These are phyloP conservation scores for Protomyces lactucae-debilis DNA, from an alignment of 1,139 yeast species.

Conservation along the genomic window DNA sequence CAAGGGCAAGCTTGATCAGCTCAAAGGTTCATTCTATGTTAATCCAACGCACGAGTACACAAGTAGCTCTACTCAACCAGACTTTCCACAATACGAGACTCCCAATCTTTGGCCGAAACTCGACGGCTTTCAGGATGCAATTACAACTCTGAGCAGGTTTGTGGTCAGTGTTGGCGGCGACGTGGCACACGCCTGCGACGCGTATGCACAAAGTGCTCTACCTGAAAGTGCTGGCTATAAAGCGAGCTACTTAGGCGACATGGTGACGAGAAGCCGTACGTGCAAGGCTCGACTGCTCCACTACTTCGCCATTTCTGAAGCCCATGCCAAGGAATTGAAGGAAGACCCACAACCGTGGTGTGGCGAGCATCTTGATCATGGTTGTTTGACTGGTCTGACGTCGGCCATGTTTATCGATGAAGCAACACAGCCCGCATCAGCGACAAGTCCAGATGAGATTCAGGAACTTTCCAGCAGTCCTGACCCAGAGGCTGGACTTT, in stretches of 20 bases:
- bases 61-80: slow-evolving; percentile 48
- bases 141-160: slow-evolving; percentile 42
- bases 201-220: neutral
- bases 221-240: slow-evolving; percentile 38
- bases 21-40: slow-evolving; percentile 58
- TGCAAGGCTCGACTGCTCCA: slow-evolving; percentile 59
- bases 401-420: slow-evolving; percentile 50
- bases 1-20: slow-evolving; percentile 46
- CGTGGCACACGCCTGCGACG: slow-evolving; percentile 55
- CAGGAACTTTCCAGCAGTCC: slow-evolving; percentile 41
- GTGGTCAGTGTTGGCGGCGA: slow-evolving; percentile 50
- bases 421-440: neutral
- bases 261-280: slow-evolving; percentile 51
- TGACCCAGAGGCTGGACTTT: slow-evolving; percentile 51
- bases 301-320: slow-evolving; percentile 44
- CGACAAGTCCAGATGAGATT: slow-evolving; percentile 13
- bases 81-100: slow-evolving; percentile 32
- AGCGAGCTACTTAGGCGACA: slow-evolving; percentile 44
- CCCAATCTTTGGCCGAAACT: slow-evolving; percentile 16
- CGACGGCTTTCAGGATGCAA: slow-evolving; percentile 35
- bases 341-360: slow-evolving; percentile 49
- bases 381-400: slow-evolving; percentile 52
- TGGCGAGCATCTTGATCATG: slow-evolving; percentile 62
- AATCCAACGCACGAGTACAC: slow-evolving; percentile 40
- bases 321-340: slow-evolving; percentile 10